Base-by-base conservation (phyloP, 2,329 filamentous ascomycete genomes). In the Cordyceps fumosorosea region DNA sequence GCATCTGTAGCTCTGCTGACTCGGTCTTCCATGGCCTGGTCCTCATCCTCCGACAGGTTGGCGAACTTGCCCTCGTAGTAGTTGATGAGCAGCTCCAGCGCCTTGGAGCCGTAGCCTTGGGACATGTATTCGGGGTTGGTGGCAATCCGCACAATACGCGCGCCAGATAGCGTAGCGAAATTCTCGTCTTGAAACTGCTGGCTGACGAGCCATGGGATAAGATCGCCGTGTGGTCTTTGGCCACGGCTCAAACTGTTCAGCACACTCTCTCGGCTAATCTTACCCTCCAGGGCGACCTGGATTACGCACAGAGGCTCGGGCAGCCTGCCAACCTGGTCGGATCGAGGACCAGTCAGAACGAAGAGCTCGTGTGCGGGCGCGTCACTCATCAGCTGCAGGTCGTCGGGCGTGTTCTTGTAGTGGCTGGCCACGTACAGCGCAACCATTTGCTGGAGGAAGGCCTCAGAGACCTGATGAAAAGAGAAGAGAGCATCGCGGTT, bases 151-250 rank as follows among this genome's bases (percentile, higher is more conserved):
- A 99, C 93, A 53, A 99, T 80, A 64, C 95, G 86, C 40, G 93
- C 95, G 62, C 95, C 96, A 16, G 93, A 98, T 0, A 99, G 82
- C 47, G 90, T 88, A 14, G 93, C 95, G 72, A 99, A 99, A 67
- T 97, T 92, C 67, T 96, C 91, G 69, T 99, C 95, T 72, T 98
- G 95, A 79, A 96, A 99, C 73, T 99, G 95, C 73, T 98, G 93
- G 73, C 91, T 96, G 65, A 99, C 90, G 37, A 98, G 84, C 95
- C 95, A 99, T 0, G 95, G 95, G 62, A 99, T 99, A 60, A 99
- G 78, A 74, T 99, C 95, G 69, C 95, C 95, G 45, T 90, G 87
- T 1, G 93, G 91, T 67, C 95, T 84, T 72, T 95, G 90, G 44
- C 95, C 96, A 72, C 95, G 85, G 69, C 90, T 93, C 66, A 99